Base-by-base conservation (phyloP, 805 yeast genomes). In the Cyberlindnera xylosilytica region DNA sequence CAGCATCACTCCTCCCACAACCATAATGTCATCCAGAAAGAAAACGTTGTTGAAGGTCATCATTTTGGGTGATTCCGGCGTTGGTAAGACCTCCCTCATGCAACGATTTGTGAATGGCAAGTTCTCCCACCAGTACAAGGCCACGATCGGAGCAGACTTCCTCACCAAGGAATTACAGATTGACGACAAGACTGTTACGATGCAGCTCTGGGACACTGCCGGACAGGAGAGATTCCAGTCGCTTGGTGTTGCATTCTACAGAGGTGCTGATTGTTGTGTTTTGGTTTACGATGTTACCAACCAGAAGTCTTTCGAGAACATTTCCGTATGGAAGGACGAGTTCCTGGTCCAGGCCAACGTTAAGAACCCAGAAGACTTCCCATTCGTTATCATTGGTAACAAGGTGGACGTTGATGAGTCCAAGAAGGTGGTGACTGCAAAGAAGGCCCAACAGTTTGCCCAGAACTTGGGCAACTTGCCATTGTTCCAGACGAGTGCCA, bases 221-320 rank as follows among this genome's bases (percentile, higher is more conserved):
- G 99, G 99, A 28, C 99, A 91, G 70, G 99, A 91, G 66, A 76
- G 99, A 57, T 91, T 91, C 74, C 98, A 93, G 67, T 83, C 95
- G 45, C 72, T 91, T 48, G 98, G 98, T 13, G 97, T 91, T 34
- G 98, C 98, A 0, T 91, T 91, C 63, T 91, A 93, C 65, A 74
- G 99, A 57, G 98, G 98, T 28, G 97, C 98, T 1, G 98, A 93
- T 65, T 93, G 98, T 66, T 93, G 98, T 68, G 97, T 91, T 9
- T 73, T 91, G 46, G 95, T 93, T 53, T 91, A 86, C 62, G 99
- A 91, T 61, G 98, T 93, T 38, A 91, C 96, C 49, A 93, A 93
- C 66, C 83, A 87, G 48, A 90, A 91, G 66, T 86, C 96, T 6
- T 87, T 91, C 65, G 96, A 91, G 62, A 83, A 84, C 56, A 73